Percentiles rank a stretch among this genome's conserved stretches.
phyloP scores from a whole-genome alignment of 805 yeast genomes.

The Kluyveromyces lactis region DNA sequence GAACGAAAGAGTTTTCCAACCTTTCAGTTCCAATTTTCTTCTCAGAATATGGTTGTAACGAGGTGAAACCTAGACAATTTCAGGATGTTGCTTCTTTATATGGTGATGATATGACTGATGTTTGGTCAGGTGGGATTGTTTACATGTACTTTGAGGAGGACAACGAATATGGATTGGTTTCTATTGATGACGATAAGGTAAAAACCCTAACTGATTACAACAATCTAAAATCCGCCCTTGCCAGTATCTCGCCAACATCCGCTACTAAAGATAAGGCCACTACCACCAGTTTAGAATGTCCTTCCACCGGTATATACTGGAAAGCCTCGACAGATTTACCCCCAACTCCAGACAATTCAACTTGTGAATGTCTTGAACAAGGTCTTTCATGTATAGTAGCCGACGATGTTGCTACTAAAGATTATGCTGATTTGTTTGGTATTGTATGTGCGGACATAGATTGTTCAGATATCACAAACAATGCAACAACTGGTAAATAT shows the following conservation, averaged over 20 bases:
- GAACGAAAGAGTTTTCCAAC: conserved; percentile 50
- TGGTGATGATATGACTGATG: conserved; percentile 56
- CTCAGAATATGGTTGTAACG: conserved; percentile 71
- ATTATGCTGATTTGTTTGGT: conserved; percentile 48
- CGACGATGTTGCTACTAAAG: conserved; percentile 36
- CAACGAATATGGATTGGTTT: conserved; percentile 61
- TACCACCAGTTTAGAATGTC: conserved; percentile 44
- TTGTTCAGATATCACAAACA: conserved; percentile 47
- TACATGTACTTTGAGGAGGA: conserved; percentile 68
- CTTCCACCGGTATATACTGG: conserved; percentile 46
- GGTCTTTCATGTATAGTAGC: conserved; percentile 43
- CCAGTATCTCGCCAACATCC: conserved; percentile 39
- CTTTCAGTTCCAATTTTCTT: conserved; percentile 60
- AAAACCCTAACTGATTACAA: conserved; percentile 49
- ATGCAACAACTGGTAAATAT: conserved; percentile 52
- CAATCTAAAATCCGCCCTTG: conserved; percentile 48
- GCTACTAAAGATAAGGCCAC: conserved; percentile 30
- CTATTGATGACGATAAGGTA: conserved; percentile 35
- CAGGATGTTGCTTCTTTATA: conserved; percentile 54
- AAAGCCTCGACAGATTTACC: conserved; percentile 52
- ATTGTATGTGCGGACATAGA: conserved; percentile 45
- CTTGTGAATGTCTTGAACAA: conserved; percentile 48
- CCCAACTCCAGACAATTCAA: conserved; percentile 56
- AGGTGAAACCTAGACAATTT: conserved; percentile 53
- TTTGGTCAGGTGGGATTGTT: conserved; percentile 78